A percentile compares a stretch with the other conserved stretches of the same genome.
phyloP scores from a whole-genome alignment of 768 basidiomycete genomes.

The Collybiopsis luxurians region DNA sequence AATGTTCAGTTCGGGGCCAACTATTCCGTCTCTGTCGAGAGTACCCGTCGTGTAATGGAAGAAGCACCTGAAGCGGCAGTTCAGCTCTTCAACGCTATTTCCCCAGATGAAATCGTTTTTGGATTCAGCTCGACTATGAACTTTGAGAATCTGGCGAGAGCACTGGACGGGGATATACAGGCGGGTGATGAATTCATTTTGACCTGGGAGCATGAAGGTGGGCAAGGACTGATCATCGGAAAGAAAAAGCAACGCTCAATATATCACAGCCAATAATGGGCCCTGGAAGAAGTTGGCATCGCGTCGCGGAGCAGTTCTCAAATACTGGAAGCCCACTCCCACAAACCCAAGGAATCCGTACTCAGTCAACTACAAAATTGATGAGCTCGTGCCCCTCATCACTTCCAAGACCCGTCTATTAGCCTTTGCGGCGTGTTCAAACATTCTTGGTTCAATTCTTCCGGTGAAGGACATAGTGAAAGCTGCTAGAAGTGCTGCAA shows the following conservation, averaged over 20 bases:
- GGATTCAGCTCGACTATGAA: slow-evolving; percentile 67
- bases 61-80: slow-evolving; percentile 51
- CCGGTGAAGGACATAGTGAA: slow-evolving; percentile 57
- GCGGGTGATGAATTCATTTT: slow-evolving; percentile 72
- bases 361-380: slow-evolving; percentile 51
- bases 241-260: neutral
- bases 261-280: slow-evolving; percentile 59
- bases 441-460: slow-evolving; percentile 66
- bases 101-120: slow-evolving; percentile 61
- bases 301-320: slow-evolving; percentile 50
- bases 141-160: slow-evolving; percentile 65
- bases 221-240: slow-evolving; percentile 9
- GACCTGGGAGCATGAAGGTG: slow-evolving; percentile 81
- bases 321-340: slow-evolving; percentile 55
- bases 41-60: slow-evolving; percentile 45
- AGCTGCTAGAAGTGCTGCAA: slow-evolving; percentile 49
- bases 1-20: slow-evolving; percentile 76
- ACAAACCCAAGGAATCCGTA: slow-evolving; percentile 61
- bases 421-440: slow-evolving; percentile 73
- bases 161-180: slow-evolving; percentile 52
- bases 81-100: slow-evolving; percentile 63
- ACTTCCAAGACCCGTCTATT: slow-evolving; percentile 65
- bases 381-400: slow-evolving; percentile 61
- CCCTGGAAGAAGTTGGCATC: slow-evolving; percentile 75
- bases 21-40: slow-evolving; percentile 55